Percentiles rank a stretch among this genome's conserved stretches.
These are phyloP conservation scores for Megacollybia platyphylla DNA, from an alignment of 1,284 basidiomycete species.

Conservation along the genomic window DNA sequence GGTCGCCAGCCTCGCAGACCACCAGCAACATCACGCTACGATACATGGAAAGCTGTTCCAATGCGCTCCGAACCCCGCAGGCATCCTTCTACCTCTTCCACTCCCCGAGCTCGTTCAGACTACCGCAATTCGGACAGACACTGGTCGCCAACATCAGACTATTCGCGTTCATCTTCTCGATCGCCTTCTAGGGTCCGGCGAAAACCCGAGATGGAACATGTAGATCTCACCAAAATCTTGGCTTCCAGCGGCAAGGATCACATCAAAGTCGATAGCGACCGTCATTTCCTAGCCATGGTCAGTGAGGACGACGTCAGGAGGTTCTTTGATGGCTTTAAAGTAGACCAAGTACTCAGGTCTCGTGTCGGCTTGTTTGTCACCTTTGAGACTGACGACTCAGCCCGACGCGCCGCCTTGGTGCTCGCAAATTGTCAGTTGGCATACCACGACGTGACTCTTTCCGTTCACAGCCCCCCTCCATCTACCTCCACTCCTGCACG, in stretches of 20 bases:
- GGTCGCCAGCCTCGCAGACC: not conserved
- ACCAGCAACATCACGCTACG: not conserved
- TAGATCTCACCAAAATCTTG: slow-evolving; percentile 39
- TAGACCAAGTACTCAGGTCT: slow-evolving; percentile 61
- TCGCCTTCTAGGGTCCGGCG: slow-evolving; percentile 2
- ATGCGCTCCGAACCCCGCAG: not conserved
- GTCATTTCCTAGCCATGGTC: slow-evolving; percentile 34
- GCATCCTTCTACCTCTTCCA: slow-evolving; percentile 9
- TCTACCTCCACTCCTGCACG: slow-evolving; percentile 14
- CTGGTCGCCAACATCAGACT: not conserved
- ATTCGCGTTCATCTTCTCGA: slow-evolving; percentile 1
- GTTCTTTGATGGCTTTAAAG: slow-evolving; percentile 51
- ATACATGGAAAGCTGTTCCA: slow-evolving; percentile 1
- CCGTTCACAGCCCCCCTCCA: slow-evolving; percentile 36
- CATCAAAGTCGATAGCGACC: slow-evolving; percentile 42
- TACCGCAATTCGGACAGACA: not conserved
- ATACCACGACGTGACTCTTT: slow-evolving; percentile 46
- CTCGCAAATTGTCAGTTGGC: slow-evolving; percentile 35
- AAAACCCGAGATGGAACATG: slow-evolving; percentile 16
- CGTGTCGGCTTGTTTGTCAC: slow-evolving; percentile 59
- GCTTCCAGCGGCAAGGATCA: slow-evolving; percentile 52
- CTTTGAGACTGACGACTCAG: slow-evolving; percentile 44
- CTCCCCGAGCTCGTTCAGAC: slow-evolving; percentile 4
- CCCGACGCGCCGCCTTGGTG: slow-evolving; percentile 38
- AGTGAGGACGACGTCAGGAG: slow-evolving; percentile 47